Conservation (phyloP, 352 stramenopile species). For the Pythium plurisporium region DNA sequence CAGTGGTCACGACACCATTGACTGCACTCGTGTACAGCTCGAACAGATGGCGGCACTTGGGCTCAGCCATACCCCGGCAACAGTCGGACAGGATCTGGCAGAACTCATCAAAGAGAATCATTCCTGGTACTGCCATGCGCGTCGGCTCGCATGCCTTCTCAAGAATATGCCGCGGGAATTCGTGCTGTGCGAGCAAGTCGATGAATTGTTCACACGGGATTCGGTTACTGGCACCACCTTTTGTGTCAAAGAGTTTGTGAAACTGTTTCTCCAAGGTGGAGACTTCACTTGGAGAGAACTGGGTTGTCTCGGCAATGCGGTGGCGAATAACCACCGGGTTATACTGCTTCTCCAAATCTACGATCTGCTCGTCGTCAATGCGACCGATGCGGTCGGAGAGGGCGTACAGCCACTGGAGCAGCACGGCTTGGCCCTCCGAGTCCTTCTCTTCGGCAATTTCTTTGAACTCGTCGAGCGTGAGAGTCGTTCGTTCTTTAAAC, state of each 20-base stretch:
- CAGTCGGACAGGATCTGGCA: slow-evolving; percentile 76
- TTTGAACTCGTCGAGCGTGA: slow-evolving; percentile 66
- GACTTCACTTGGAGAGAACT: slow-evolving; percentile 70
- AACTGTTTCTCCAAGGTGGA: slow-evolving; percentile 75
- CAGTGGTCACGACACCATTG: background rate
- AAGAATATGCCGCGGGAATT: slow-evolving; percentile 43
- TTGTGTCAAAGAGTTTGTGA: slow-evolving; percentile 67
- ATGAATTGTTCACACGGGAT: slow-evolving; percentile 61
- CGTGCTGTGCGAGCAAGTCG: slow-evolving; percentile 36
- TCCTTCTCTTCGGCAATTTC: slow-evolving; percentile 52
- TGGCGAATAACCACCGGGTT: slow-evolving; percentile 79
- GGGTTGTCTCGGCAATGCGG: slow-evolving; percentile 64
- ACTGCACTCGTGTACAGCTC: slow-evolving; percentile 40
- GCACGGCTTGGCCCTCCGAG: slow-evolving; percentile 39
- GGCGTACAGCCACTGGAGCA: slow-evolving; percentile 62
- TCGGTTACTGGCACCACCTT: slow-evolving; percentile 60
- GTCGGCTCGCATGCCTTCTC: slow-evolving; percentile 34
- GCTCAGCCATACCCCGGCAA: slow-evolving; percentile 43
- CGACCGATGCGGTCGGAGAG: slow-evolving; percentile 61
- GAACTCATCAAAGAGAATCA: slow-evolving; percentile 81
- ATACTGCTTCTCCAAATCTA: slow-evolving; percentile 72
- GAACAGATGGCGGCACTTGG: slow-evolving; percentile 50
- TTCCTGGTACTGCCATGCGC: slow-evolving; percentile 33
- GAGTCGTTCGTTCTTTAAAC: slow-evolving; percentile 35
- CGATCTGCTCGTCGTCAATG: slow-evolving; percentile 66